These are phyloP conservation scores for Trichoderma semiorbis DNA, from an alignment of 2,329 filamentous ascomycete species.

Conservation along the genomic window DNA sequence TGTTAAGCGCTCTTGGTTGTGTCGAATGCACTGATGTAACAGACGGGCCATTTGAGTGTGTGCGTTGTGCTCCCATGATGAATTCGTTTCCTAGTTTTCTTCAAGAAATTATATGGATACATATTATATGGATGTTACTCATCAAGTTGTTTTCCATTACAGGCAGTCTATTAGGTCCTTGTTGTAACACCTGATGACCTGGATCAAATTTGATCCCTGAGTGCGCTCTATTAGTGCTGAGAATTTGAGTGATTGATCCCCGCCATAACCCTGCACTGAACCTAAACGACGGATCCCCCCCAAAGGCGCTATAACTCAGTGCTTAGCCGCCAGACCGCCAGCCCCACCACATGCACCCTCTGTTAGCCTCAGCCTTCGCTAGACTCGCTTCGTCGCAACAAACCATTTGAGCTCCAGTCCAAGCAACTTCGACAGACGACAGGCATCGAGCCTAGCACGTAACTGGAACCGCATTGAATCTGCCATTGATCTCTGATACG, in stretches of 20 bases:
- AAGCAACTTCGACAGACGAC: background rate
- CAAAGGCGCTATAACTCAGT: background rate
- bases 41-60: background rate
- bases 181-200: background rate
- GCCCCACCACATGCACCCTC: background rate
- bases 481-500: background rate
- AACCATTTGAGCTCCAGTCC: background rate
- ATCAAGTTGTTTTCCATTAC: too few species aligned
- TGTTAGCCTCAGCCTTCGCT: background rate
- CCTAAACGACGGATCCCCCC: background rate
- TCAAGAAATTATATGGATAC: too few species aligned
- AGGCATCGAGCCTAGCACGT: background rate
- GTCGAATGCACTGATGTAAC: background rate
- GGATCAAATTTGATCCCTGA: background rate
- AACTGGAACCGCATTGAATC: background rate
- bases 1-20: conserved; percentile 3
- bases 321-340: conserved; percentile 1
- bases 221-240: background rate
- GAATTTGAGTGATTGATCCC: background rate
- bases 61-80: background rate
- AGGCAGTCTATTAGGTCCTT: background rate
- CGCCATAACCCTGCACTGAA: background rate
- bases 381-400: background rate
- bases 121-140: too few species aligned
- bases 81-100: background rate